Percentiles rank a stretch among this genome's conserved stretches.
phyloP scores from a whole-genome alignment of 805 yeast genomes.

The Saccharomyces mikatae region DNA sequence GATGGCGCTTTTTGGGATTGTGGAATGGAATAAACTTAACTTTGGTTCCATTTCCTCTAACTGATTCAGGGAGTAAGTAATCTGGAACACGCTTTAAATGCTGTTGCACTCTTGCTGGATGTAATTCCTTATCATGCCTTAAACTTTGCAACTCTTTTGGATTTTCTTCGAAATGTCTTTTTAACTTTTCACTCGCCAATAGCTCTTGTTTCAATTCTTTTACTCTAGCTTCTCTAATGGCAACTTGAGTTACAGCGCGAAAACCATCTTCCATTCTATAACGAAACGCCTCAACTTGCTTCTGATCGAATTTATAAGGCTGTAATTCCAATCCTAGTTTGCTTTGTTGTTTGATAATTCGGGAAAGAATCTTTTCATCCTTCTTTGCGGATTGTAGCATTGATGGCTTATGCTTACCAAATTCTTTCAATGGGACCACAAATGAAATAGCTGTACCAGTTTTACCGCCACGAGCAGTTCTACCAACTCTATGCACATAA shows the following conservation, averaged over 20 bases:
- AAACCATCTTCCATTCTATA: slow-evolving; percentile 96
- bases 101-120: slow-evolving; percentile 70
- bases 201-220: slow-evolving; percentile 83
- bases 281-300: slow-evolving; percentile 90
- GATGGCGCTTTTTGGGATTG: slow-evolving; percentile 33
- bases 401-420: slow-evolving; percentile 84
- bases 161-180: slow-evolving; percentile 92
- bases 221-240: slow-evolving; percentile 87
- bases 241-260: slow-evolving; percentile 83
- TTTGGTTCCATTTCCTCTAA: slow-evolving; percentile 47
- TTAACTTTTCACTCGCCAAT: slow-evolving; percentile 79
- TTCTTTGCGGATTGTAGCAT: slow-evolving; percentile 58
- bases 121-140: slow-evolving; percentile 86
- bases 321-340: slow-evolving; percentile 65
- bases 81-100: slow-evolving; percentile 91
- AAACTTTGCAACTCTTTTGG: slow-evolving; percentile 86
- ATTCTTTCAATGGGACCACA: slow-evolving; percentile 73
- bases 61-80: slow-evolving; percentile 76
- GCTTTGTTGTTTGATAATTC: slow-evolving; percentile 70
- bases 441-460: slow-evolving; percentile 92
- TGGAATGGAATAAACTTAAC: slow-evolving; percentile 71
- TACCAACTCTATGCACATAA: slow-evolving; percentile 88
- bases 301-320: slow-evolving; percentile 86
- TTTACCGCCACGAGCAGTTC: slow-evolving; percentile 97
- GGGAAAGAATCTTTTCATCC: slow-evolving; percentile 77